Conservation (phyloP, 164 flowering plant species). For the Berberis vulgaris region DNA sequence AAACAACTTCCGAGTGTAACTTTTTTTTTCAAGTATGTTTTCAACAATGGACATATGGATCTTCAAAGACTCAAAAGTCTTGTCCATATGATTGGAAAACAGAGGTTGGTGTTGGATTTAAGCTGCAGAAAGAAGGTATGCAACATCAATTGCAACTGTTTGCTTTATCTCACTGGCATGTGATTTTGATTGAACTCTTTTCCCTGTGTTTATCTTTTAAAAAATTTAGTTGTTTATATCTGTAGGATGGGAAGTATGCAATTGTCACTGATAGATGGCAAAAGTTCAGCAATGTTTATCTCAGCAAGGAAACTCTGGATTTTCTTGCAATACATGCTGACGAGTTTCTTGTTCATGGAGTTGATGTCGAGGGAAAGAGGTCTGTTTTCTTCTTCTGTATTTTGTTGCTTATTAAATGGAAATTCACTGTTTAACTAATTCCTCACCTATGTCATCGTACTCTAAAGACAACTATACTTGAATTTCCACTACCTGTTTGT, state of each 20-base stretch:
- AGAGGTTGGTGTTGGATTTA: conserved; percentile 84
- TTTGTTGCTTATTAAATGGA: too few relatives aligned
- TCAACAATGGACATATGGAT: conserved; percentile 85
- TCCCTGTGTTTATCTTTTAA: not conserved
- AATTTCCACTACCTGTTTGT: too few relatives aligned
- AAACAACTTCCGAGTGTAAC: not conserved
- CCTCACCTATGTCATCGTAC: too few relatives aligned
- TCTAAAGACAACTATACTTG: too few relatives aligned
- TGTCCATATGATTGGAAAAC: conserved; percentile 56
- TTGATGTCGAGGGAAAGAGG: conserved; percentile 98
- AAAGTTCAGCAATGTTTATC: conserved; percentile 77
- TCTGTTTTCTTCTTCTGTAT: conserved; percentile 19
- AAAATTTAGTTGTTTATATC: not conserved
- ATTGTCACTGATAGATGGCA: conserved; percentile 99
- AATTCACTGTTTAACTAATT: too few relatives aligned
- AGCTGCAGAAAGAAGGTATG: conserved; percentile 94
- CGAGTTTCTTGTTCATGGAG: conserved; percentile 95
- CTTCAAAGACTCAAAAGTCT: conserved; percentile 74
- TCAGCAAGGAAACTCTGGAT: conserved; percentile 48
- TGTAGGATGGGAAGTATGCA: conserved; percentile 75
- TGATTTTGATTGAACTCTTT: too few relatives aligned
- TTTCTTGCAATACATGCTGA: conserved; percentile 76
- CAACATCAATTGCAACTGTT: not conserved
- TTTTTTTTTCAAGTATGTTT: conserved; percentile 52
- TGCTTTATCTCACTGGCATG: not conserved